Conservation (phyloP, 805 yeast genomes). For the Ogataea haglerorum region DNA sequence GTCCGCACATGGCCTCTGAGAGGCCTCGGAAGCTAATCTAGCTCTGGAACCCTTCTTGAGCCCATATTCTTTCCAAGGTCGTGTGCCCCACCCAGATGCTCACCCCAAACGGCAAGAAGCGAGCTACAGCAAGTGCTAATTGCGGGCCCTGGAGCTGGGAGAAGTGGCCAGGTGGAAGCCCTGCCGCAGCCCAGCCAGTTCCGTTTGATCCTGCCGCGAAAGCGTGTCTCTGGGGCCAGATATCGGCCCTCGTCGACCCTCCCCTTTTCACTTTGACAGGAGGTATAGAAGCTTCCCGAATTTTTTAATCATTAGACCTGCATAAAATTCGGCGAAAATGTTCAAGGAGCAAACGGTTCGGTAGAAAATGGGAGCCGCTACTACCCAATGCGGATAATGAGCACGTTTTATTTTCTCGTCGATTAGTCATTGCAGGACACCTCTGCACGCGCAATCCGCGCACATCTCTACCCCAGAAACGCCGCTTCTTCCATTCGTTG, state of each 20-base stretch:
- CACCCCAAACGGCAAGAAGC: too few species aligned
- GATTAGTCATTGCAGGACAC: neutral
- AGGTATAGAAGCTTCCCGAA: slow-evolving; percentile 14
- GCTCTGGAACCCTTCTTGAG: too few species aligned
- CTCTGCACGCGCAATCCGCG: neutral
- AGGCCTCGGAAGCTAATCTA: too few species aligned
- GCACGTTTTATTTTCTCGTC: too few species aligned
- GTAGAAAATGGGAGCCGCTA: neutral
- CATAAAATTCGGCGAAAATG: slow-evolving; percentile 2
- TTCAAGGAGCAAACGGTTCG: slow-evolving; percentile 1
- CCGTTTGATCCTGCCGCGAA: neutral
- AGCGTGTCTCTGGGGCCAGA: neutral
- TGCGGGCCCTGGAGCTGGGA: too few species aligned
- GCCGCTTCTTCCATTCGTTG: neutral
- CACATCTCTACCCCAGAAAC: slow-evolving; percentile 3
- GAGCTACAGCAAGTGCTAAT: too few species aligned
- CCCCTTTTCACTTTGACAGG: slow-evolving; percentile 1
- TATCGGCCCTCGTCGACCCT: neutral
- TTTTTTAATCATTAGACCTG: slow-evolving; percentile 3
- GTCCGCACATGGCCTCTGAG: too few species aligned
- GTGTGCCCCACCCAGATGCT: too few species aligned
- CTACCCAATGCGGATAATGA: neutral
- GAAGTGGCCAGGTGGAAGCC: too few species aligned
- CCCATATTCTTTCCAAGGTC: too few species aligned
- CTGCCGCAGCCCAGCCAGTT: neutral